Evolutionary conservation across 257 asterid genomes (phyloP).

Genomic region (Nicotiana undulata): DNA sequence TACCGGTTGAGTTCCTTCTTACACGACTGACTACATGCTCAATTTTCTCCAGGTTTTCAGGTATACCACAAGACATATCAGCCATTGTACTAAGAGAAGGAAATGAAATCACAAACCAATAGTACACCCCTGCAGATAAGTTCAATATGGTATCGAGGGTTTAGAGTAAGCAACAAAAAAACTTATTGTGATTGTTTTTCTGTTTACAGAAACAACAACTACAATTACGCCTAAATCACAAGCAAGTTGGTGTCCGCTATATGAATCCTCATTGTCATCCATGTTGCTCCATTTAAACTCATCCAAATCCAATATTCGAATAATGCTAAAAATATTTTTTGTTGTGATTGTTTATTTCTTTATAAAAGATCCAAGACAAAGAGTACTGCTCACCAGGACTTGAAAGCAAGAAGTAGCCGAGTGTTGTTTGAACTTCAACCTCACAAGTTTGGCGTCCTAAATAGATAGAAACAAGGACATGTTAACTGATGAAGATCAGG

Average conservation of each 20-base stretch:
- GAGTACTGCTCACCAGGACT: neutral
- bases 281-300: too few relatives aligned
- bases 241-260: too few relatives aligned
- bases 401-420: neutral
- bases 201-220: too few relatives aligned
- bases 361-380: neutral
- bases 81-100: slow-evolving; percentile 1
- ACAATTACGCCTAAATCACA: too few relatives aligned
- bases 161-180: neutral
- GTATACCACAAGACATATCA: neutral
- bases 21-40: neutral
- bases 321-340: neutral
- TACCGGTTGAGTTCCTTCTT: slow-evolving; percentile 30
- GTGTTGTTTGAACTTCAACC: neutral
- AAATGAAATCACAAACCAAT: neutral
- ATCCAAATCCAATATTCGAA: too few relatives aligned
- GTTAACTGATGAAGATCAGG: neutral
- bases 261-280: too few relatives aligned
- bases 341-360: neutral
- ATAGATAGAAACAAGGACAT: neutral
- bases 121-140: neutral
- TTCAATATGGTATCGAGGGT: neutral
- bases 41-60: slow-evolving; percentile 16
- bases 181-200: too few relatives aligned
- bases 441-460: neutral